Conservation (phyloP, 148 eudicot species). For the Oxyria digyna region DNA sequence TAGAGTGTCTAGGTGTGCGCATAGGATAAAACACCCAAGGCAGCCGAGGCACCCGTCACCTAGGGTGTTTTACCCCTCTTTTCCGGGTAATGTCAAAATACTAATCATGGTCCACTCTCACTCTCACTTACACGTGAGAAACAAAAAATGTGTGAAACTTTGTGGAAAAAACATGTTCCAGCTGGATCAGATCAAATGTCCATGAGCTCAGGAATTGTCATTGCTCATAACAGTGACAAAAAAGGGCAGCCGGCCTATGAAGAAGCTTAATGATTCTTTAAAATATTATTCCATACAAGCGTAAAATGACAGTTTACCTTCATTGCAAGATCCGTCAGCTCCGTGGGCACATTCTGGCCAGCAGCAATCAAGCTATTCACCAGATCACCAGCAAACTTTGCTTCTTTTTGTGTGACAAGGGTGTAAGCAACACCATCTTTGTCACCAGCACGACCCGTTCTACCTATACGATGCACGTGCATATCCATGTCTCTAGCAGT, state of each 20-base stretch:
- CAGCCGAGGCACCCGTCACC: no score
- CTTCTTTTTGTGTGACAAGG: slow-evolving; percentile 88
- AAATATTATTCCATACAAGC: not conserved
- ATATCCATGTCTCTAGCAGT: slow-evolving; percentile 98
- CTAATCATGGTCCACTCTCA: not conserved
- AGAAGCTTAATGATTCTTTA: not conserved
- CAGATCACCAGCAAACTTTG: slow-evolving; percentile 91
- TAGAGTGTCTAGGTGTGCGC: no score
- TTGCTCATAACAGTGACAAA: not conserved
- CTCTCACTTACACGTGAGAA: not conserved
- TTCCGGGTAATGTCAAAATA: not conserved
- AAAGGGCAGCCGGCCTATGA: no score
- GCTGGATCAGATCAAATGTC: not conserved
- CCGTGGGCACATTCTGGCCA: slow-evolving; percentile 79
- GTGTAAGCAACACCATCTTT: slow-evolving; percentile 97
- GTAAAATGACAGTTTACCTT: slow-evolving; percentile 40
- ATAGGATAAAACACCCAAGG: no score
- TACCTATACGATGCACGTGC: slow-evolving; percentile 99
- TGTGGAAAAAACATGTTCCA: not conserved
- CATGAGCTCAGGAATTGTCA: not conserved
- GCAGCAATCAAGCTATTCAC: slow-evolving; percentile 94
- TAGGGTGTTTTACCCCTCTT: no score
- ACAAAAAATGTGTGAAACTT: not conserved
- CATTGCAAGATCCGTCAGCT: slow-evolving; percentile 97
- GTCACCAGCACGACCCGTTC: slow-evolving; percentile 99